Evolutionary conservation across 345 rosid species (phyloP).

Genomic region (Acer campestre): DNA sequence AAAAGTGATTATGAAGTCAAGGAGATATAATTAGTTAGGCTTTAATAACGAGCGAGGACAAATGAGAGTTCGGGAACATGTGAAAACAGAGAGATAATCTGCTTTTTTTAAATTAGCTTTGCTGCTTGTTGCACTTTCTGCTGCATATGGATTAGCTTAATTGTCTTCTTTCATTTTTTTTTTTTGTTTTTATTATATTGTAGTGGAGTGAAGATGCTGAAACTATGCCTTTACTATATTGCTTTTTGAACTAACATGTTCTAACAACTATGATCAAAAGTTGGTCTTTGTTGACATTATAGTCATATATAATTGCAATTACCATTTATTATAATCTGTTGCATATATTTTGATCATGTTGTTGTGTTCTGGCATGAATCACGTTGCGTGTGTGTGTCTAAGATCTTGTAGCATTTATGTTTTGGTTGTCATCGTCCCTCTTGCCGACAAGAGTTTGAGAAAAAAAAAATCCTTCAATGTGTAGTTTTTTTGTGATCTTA

Average conservation of each 20-base stretch:
- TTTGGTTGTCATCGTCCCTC: no score
- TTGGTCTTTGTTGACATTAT: constrained; percentile 9
- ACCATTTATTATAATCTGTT: not conserved
- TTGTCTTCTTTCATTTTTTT: no score
- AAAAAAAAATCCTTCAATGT: no score
- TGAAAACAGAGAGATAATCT: constrained; percentile 10
- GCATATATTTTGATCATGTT: not conserved
- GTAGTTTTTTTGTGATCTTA: not conserved
- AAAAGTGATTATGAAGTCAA: constrained; percentile 17
- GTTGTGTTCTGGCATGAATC: no score
- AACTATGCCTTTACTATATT: constrained; percentile 2
- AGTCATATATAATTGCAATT: not conserved
- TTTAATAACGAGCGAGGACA: not conserved
- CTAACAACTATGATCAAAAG: constrained; percentile 8
- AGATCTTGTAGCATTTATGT: no score
- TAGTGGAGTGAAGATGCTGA: no score
- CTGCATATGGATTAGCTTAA: constrained; percentile 8
- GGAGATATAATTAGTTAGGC: constrained; percentile 5
- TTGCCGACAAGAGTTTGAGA: no score
- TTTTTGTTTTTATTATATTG: no score
- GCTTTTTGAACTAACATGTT: constrained; percentile 14
- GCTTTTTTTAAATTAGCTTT: not conserved
- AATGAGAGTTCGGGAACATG: constrained; percentile 3
- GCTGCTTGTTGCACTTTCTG: constrained; percentile 5
- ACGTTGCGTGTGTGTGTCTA: not conserved